Conservation (phyloP, 225 moss, liverwort and hornwort species). For the Takakia lepidozioides region DNA sequence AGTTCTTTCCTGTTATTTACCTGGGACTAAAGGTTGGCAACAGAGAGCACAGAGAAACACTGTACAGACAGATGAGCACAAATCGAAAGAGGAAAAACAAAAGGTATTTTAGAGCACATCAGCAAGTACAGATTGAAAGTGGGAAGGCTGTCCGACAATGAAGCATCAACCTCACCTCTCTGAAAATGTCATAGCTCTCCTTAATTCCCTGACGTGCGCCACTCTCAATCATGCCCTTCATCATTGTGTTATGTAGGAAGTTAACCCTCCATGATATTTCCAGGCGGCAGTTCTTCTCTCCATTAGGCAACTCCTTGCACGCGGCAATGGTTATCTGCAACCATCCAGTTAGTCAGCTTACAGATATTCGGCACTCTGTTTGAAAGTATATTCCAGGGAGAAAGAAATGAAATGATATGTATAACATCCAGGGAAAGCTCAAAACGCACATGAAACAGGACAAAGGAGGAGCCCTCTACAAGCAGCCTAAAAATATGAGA, state of each 20-base stretch:
- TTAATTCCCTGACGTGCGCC: constrained; percentile 76
- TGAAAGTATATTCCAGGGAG: not conserved
- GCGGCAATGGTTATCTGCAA: constrained; percentile 43
- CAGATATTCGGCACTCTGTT: not conserved
- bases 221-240: constrained; percentile 58
- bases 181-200: constrained; percentile 50
- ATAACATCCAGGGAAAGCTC: not conserved
- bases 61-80: no score
- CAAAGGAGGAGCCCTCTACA: no score
- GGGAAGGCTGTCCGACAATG: no score
- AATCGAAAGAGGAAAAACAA: not conserved
- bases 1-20: no score
- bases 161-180: constrained; percentile 11
- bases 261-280: constrained; percentile 71
- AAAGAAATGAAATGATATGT: not conserved
- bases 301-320: constrained; percentile 21
- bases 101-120: no score
- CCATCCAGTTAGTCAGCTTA: not conserved
- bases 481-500: no score
- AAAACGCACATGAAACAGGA: no score
- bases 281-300: constrained; percentile 47
- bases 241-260: constrained; percentile 69
- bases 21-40: no score
- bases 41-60: no score
- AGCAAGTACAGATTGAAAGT: no score